Conservation (phyloP, 192 early-diverging fungal species). For the Umbelopsis isabellina region DNA sequence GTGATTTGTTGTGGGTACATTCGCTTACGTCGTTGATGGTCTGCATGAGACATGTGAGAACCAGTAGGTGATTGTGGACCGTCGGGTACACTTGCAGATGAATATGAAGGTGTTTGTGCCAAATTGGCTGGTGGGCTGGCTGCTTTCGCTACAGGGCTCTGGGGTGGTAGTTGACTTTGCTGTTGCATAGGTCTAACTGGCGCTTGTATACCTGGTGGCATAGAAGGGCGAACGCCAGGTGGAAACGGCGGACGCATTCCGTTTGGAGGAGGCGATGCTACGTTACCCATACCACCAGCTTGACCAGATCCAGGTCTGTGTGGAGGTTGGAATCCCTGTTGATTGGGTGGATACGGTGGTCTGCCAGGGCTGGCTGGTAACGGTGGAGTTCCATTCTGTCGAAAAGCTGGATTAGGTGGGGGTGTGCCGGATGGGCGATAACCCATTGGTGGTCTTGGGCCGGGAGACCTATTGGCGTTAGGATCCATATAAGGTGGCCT, state of each 20-base stretch:
- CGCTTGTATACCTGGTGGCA: conserved; percentile 12
- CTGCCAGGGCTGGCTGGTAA: conserved; percentile 16
- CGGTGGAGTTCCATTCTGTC: conserved; percentile 26
- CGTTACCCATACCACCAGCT: not conserved
- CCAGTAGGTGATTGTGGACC: conserved; percentile 30
- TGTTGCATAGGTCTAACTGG: conserved; percentile 9
- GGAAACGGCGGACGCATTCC: conserved; percentile 18
- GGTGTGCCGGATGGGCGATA: not conserved
- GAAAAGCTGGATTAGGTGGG: conserved; percentile 18
- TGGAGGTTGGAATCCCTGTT: conserved; percentile 23
- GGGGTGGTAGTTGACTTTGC: not conserved
- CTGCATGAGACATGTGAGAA: not conserved
- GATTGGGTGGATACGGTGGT: conserved; percentile 12
- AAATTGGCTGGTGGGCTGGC: conserved; percentile 9
- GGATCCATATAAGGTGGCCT: conserved; percentile 29
- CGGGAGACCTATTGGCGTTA: conserved; percentile 18
- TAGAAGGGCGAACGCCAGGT: conserved; percentile 26
- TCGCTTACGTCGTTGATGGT: conserved; percentile 49
- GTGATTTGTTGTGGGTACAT: conserved; percentile 56
- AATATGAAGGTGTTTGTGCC: conserved; percentile 12
- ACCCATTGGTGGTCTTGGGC: conserved; percentile 1
- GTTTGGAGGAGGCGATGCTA: not conserved
- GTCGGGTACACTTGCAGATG: conserved; percentile 11
- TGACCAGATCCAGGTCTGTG: conserved; percentile 14
- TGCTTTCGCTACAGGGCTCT: not conserved